Conservation (phyloP, 2,329 filamentous ascomycete genomes). For the Neospermospora avenae region DNA sequence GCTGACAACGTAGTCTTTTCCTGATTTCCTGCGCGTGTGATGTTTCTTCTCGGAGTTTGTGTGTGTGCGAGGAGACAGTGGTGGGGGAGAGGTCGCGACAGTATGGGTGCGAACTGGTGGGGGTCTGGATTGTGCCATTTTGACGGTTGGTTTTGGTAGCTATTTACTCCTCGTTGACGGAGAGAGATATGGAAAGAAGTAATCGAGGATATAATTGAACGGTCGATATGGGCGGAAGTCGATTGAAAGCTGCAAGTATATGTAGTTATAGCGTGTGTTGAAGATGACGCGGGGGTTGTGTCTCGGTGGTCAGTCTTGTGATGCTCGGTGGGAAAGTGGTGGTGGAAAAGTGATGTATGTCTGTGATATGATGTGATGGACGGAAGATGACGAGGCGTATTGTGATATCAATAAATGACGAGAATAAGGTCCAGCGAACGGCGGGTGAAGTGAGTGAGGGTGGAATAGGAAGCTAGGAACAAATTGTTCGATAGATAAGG, state of each 20-base stretch:
- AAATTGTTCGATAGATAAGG: neutral
- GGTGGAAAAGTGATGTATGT: neutral
- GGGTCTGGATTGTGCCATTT: constrained; percentile 32
- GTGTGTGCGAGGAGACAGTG: constrained; percentile 24
- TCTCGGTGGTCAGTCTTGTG: neutral
- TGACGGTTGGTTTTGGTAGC: constrained; percentile 6
- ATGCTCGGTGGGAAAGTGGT: neutral
- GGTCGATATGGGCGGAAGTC: neutral
- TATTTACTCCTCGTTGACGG: neutral
- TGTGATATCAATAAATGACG: constrained; percentile 11
- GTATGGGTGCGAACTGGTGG: constrained; percentile 24
- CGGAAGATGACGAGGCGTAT: neutral
- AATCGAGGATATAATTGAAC: neutral
- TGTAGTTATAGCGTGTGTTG: neutral
- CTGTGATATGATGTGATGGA: neutral
- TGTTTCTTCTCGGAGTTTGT: constrained; percentile 26
- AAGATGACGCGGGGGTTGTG: neutral
- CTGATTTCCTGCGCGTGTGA: constrained; percentile 28
- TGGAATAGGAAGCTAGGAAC: neutral
- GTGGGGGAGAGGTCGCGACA: constrained; percentile 19
- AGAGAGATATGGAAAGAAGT: neutral
- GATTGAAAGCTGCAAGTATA: neutral
- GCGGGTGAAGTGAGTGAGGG: neutral
- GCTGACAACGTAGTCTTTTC: constrained; percentile 24
- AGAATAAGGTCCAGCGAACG: neutral